phyloP scores from a whole-genome alignment of 352 stramenopile genomes.

The Globisporangium middletonii region DNA sequence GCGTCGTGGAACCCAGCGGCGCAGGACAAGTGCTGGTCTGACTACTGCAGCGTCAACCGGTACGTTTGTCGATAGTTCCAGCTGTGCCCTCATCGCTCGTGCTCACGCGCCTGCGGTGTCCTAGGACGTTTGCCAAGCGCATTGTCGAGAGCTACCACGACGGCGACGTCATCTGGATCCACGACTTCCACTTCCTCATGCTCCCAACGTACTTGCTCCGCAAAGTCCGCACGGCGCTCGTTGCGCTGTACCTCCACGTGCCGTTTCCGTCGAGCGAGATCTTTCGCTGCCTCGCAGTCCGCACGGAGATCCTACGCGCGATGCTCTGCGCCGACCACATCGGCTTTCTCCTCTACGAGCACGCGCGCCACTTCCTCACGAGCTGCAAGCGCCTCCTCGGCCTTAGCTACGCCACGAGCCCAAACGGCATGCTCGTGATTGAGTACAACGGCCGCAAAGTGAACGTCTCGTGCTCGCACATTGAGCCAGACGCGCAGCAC shows the following conservation, averaged over 20 bases:
- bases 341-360: constrained; percentile 92
- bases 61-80: not conserved
- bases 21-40: constrained; percentile 69
- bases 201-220: constrained; percentile 95
- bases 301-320: constrained; percentile 87
- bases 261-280: constrained; percentile 98
- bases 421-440: constrained; percentile 87
- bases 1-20: constrained; percentile 77
- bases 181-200: constrained; percentile 98
- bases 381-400: constrained; percentile 92
- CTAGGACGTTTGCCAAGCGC: constrained; percentile 35
- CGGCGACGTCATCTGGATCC: constrained; percentile 94
- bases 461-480: constrained; percentile 95
- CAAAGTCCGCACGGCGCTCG: constrained; percentile 86
- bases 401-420: constrained; percentile 89
- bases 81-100: too few relatives aligned
- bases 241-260: constrained; percentile 97
- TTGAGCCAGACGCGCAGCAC: constrained; percentile 89
- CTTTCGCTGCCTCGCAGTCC: constrained; percentile 92
- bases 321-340: constrained; percentile 91
- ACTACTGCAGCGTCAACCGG: constrained; percentile 78
- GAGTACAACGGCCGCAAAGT: constrained; percentile 96
- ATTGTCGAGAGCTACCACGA: constrained; percentile 74
- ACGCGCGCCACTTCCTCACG: constrained; percentile 90
- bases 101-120: not conserved